phyloP scores from a whole-genome alignment of 2,329 filamentous ascomycete genomes.

The Rhinocladiella mackenziei region DNA sequence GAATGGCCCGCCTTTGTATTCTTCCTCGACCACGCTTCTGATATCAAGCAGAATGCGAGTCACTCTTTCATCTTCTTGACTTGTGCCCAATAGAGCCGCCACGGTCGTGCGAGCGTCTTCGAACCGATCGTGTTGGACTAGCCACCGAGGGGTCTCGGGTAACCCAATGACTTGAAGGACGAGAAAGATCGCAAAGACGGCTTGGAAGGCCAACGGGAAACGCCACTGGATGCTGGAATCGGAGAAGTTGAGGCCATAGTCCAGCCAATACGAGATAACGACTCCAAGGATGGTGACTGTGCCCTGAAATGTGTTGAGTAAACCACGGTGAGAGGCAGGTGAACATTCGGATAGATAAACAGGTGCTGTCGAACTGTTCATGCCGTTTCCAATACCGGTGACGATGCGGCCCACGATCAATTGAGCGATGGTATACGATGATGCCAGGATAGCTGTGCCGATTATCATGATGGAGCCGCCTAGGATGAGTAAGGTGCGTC shows the following conservation, averaged over 20 bases:
- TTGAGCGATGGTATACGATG: conserved; percentile 30
- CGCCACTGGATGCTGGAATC: conserved; percentile 51
- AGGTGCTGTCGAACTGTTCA: conserved; percentile 32
- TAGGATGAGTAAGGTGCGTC: conserved; percentile 49
- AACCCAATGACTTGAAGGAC: conserved; percentile 47
- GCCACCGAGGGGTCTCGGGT: conserved; percentile 57
- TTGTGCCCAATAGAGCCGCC: conserved; percentile 45
- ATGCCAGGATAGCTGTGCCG: conserved; percentile 31
- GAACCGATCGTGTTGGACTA: conserved; percentile 53
- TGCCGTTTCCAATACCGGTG: conserved; percentile 29
- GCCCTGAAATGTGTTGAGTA: background rate
- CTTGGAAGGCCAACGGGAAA: conserved; percentile 56
- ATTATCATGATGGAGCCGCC: conserved; percentile 48
- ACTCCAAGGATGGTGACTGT: conserved; percentile 48
- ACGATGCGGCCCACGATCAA: conserved; percentile 22
- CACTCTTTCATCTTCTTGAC: conserved; percentile 44
- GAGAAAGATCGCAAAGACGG: conserved; percentile 53
- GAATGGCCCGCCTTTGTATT: conserved; percentile 1
- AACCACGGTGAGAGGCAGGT: background rate
- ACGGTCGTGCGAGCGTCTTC: conserved; percentile 49
- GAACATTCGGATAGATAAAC: conserved; percentile 25
- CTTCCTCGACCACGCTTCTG: conserved; percentile 40
- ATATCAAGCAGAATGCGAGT: conserved; percentile 51
- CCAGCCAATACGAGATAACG: conserved; percentile 47
- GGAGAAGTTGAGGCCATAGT: conserved; percentile 51